These are phyloP conservation scores for Podaxis carcinomalis DNA, from an alignment of 768 basidiomycete genomes.

Conservation along the genomic window DNA sequence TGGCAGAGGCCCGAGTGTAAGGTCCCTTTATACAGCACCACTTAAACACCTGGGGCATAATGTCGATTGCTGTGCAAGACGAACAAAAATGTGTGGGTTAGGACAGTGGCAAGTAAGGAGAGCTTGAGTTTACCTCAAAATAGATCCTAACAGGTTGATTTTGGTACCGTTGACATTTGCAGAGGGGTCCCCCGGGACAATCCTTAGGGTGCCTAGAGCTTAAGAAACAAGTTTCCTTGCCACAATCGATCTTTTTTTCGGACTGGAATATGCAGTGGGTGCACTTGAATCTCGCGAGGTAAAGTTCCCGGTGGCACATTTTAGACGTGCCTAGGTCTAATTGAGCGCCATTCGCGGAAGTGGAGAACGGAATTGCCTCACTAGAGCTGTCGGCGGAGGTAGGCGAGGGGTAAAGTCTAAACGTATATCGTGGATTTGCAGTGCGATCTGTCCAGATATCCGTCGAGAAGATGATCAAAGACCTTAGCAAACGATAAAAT, in stretches of 20 bases:
- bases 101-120: not conserved
- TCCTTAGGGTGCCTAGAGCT: conserved; percentile 45
- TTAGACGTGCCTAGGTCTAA: conserved; percentile 20
- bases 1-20: not conserved
- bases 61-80: not conserved
- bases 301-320: conserved; percentile 67
- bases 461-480: conserved; percentile 5
- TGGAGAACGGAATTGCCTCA: conserved; percentile 21
- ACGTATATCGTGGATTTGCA: conserved; percentile 11
- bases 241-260: conserved; percentile 51
- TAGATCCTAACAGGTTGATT: conserved; percentile 52
- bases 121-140: conserved; percentile 35
- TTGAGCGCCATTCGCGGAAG: conserved; percentile 16
- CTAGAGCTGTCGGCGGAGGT: conserved; percentile 51
- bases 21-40: not conserved
- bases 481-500: not conserved
- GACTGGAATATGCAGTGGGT: conserved; percentile 46
- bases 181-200: conserved; percentile 32
- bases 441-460: conserved; percentile 9
- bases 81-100: not conserved
- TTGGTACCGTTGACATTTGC: conserved; percentile 55
- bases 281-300: conserved; percentile 49
- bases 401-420: conserved; percentile 28
- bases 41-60: not conserved
- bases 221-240: conserved; percentile 34